A percentile compares a stretch with the other conserved stretches of the same genome.
Evolutionary conservation across 2,329 filamentous ascomycete species (phyloP).

Genomic region (Botryotinia calthae): DNA sequence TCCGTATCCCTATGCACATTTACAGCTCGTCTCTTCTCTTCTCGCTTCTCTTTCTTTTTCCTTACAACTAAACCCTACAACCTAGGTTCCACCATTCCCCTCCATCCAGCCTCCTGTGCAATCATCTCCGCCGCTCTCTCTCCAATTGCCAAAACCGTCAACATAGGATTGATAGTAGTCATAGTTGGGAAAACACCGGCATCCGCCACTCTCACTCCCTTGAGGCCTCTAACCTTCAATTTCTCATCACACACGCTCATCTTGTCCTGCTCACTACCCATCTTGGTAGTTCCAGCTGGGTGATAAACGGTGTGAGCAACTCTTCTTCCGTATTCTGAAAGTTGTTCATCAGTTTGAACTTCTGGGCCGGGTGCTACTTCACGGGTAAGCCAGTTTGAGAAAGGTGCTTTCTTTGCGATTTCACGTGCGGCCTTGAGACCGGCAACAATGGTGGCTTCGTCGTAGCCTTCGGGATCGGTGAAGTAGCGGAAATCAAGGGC

Average conservation of each 20-base stretch:
- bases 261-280: slow-evolving; percentile 71
- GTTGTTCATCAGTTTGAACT: slow-evolving; percentile 69
- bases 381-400: slow-evolving; percentile 44
- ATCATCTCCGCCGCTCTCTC: slow-evolving; percentile 85
- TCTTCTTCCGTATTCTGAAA: slow-evolving; percentile 76
- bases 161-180: slow-evolving; percentile 84
- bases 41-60: not conserved
- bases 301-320: slow-evolving; percentile 90
- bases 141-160: slow-evolving; percentile 80
- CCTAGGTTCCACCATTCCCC: slow-evolving; percentile 32
- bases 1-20: not conserved
- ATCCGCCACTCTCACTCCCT: slow-evolving; percentile 76
- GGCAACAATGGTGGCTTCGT: slow-evolving; percentile 48
- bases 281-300: slow-evolving; percentile 84
- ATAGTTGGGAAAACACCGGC: slow-evolving; percentile 88
- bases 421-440: slow-evolving; percentile 39
- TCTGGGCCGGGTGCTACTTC: slow-evolving; percentile 42
- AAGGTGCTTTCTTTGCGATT: slow-evolving; percentile 41
- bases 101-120: slow-evolving; percentile 69
- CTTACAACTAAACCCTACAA: slow-evolving; percentile 27
- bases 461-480: slow-evolving; percentile 54
- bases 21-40: not conserved
- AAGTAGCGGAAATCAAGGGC: slow-evolving; percentile 57
- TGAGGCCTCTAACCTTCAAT: slow-evolving; percentile 69
- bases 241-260: slow-evolving; percentile 77